Percentiles rank a stretch among this genome's conserved stretches.
Conservation (phyloP, 106 monocot genomes). For the Phalaenopsis equestris region DNA sequence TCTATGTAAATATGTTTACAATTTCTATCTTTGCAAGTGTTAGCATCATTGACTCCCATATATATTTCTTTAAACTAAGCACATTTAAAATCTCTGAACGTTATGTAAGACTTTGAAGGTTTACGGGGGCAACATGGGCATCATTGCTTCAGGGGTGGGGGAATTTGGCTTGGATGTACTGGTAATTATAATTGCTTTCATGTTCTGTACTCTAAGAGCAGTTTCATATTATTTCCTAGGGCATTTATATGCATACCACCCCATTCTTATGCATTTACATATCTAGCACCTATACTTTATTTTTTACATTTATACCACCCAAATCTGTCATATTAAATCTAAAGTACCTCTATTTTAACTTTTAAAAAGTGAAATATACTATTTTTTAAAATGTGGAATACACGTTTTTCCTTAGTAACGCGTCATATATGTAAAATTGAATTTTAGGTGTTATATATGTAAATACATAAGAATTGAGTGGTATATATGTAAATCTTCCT, state of each 20-base stretch:
- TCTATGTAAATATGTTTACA: background rate
- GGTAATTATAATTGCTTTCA: constrained; percentile 22
- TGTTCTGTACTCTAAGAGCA: background rate
- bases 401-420: no score
- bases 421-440: no score
- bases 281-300: no score
- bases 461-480: no score
- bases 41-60: background rate
- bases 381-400: no score
- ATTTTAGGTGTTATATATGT: no score
- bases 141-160: constrained; percentile 57
- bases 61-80: background rate
- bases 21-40: background rate
- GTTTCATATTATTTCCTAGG: background rate
- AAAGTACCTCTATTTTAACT: no score
- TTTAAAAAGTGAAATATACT: no score
- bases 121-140: constrained; percentile 62
- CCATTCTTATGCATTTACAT: no score
- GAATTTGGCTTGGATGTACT: constrained; percentile 66
- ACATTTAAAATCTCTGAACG: background rate
- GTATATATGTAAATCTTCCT: no score
- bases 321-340: no score
- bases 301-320: no score
- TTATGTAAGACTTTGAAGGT: constrained; percentile 21
- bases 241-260: background rate